These are phyloP conservation scores for Debaryomyces coudertii DNA, from an alignment of 1,139 yeast species.

Conservation along the genomic window DNA sequence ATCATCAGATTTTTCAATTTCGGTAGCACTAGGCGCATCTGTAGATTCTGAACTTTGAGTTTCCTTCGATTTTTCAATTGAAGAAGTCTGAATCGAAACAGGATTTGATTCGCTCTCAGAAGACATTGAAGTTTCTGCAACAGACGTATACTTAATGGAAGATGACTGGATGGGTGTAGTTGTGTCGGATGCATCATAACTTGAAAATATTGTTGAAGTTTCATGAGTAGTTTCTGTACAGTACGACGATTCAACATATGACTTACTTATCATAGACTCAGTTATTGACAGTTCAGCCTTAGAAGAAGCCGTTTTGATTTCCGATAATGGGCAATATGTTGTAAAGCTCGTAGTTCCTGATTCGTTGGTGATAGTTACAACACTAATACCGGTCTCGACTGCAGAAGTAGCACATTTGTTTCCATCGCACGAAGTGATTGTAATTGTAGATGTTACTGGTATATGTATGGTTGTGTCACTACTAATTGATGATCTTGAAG, in stretches of 20 bases:
- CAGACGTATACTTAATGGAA: constrained; percentile 7
- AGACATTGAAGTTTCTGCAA: neutral
- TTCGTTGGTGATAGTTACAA: constrained; percentile 15
- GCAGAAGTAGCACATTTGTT: constrained; percentile 16
- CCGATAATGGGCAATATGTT: constrained; percentile 26
- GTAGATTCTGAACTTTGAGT: neutral
- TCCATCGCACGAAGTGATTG: constrained; percentile 24
- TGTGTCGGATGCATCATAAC: constrained; percentile 1
- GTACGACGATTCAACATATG: neutral
- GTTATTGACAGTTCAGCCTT: constrained; percentile 5
- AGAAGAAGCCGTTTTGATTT: neutral
- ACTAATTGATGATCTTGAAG: neutral
- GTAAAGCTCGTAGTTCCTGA: constrained; percentile 25
- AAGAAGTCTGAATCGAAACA: neutral
- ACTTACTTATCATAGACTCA: neutral
- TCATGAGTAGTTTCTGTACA: neutral
- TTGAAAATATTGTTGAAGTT: neutral
- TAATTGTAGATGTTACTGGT: constrained; percentile 18
- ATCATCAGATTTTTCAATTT: neutral
- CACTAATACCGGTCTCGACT: constrained; percentile 10
- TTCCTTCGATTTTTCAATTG: neutral
- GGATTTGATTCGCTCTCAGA: neutral
- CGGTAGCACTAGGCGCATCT: neutral
- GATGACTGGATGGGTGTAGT: constrained; percentile 1
- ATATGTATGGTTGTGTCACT: neutral